Percentiles rank a stretch among this genome's conserved stretches.
Conservation (phyloP, 306 rosid species). For the Alnus rubra region DNA sequence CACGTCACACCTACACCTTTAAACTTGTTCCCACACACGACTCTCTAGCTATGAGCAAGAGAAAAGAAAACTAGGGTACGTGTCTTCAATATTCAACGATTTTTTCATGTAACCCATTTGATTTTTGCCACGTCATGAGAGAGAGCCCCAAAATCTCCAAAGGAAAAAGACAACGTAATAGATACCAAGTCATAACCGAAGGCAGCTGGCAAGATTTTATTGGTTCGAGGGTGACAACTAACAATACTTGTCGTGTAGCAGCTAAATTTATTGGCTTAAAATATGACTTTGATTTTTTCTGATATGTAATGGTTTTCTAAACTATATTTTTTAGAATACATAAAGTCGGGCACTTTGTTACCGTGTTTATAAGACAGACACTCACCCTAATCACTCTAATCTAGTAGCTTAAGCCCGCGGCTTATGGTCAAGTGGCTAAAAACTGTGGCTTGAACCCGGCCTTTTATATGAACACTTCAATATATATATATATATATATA, state of each 20-base stretch:
- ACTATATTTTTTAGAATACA: conserved; percentile 20
- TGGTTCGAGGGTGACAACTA: conserved; percentile 50
- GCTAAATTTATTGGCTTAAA: conserved; percentile 34
- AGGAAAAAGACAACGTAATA: conserved; percentile 41
- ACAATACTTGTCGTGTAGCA: conserved; percentile 45
- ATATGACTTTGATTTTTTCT: conserved; percentile 11
- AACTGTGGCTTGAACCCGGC: not conserved
- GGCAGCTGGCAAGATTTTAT: conserved; percentile 31
- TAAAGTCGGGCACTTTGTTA: conserved; percentile 51
- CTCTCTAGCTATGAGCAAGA: conserved; percentile 12
- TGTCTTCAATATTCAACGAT: conserved; percentile 10
- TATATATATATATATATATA: too few relatives aligned
- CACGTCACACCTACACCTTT: conserved; percentile 33
- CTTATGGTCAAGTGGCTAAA: conserved; percentile 6
- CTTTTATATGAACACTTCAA: too few relatives aligned
- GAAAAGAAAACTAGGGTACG: conserved; percentile 34
- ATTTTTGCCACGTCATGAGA: conserved; percentile 50
- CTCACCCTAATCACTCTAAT: conserved; percentile 31
- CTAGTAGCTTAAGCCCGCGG: not conserved
- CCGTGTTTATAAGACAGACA: conserved; percentile 27
- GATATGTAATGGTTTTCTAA: not conserved
- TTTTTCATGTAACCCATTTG: conserved; percentile 25
- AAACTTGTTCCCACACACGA: conserved; percentile 29
- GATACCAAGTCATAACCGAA: not conserved
- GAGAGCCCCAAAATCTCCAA: conserved; percentile 19